Evolutionary conservation across 1,284 basidiomycete genomes (phyloP), one percentile per base, ranked within the genome.

Genomic region (Ganoderma lingzhi): DNA sequence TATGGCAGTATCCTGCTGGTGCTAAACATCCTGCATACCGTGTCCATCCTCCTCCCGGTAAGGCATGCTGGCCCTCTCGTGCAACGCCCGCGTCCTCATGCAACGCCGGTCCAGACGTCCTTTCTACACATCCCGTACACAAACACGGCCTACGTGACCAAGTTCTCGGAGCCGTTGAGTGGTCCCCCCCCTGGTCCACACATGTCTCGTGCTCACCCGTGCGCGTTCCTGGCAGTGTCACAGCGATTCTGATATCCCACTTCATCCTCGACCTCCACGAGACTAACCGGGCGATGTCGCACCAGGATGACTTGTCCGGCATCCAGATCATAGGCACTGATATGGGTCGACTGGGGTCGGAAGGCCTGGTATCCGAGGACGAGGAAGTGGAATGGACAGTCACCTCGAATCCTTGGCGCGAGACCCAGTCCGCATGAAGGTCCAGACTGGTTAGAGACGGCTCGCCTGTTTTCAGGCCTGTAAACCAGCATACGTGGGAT

Each of bases 241-340:
- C 56, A 1, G 56, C 56, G 19, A 37, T 58, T 2, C 35, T 58
- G 15, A 58, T 39, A 35, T 37, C 56, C 56, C 56, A 39, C 35
- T 58, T 58, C 35, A 58, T 58, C 35, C 56, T 58, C 35, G 56
- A 58, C 56, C 56, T 58, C 35, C 56, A 58, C 19, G 56, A 58
- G 35, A 37, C 35, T 4, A 35, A 39, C 32, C 35, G 17, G 32
- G 35, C 32, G 15, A 58, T 39, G 35, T n/a, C 56, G 56, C 35
- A 37, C 19, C 56, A 8, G 32, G 56, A 37, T 8, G 19, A 19
- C 32, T 39, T 58, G 56, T 58, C 56, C 30, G 56, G 35, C 30
- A 39, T 58, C 6, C 17, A 23, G 2, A 6, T 58, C 56, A 37
- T 58, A 17, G 56, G 56, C 35, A 35, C 56, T 17, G 28, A 51